These are phyloP conservation scores for Skeletonema marinoi DNA, from an alignment of 108 stramenopile genomes.

Conservation along the genomic window DNA sequence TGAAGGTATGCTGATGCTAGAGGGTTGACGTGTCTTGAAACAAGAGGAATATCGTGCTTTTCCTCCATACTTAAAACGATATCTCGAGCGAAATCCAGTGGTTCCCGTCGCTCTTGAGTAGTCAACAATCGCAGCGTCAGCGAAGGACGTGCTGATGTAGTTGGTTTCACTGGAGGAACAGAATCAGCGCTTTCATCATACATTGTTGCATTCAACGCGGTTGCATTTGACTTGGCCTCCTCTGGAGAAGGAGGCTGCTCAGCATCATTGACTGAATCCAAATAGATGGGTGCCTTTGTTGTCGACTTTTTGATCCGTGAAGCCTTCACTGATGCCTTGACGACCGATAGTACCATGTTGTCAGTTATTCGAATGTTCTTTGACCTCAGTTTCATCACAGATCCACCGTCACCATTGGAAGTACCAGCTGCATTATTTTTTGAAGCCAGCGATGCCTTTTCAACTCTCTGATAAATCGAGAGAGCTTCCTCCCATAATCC, in stretches of 20 bases:
- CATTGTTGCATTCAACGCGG: not conserved
- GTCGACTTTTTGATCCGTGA: slow-evolving; percentile 31
- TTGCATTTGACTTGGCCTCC: not conserved
- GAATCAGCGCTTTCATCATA: not conserved
- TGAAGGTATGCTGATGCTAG: slow-evolving; percentile 67
- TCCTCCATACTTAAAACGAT: slow-evolving; percentile 51
- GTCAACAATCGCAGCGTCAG: slow-evolving; percentile 18
- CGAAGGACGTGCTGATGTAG: not conserved
- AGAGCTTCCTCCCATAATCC: slow-evolving; percentile 76
- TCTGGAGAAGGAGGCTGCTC: not conserved
- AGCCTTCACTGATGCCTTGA: slow-evolving; percentile 63
- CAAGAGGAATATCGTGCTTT: slow-evolving; percentile 53
- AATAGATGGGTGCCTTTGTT: not conserved
- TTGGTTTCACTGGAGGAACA: not conserved
- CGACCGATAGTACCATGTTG: slow-evolving; percentile 64
- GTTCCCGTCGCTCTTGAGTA: slow-evolving; percentile 53
- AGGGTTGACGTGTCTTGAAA: slow-evolving; percentile 65
- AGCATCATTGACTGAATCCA: not conserved
- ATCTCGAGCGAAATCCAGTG: slow-evolving; percentile 61
- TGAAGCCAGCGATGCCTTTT: slow-evolving; percentile 8
- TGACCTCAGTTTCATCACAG: slow-evolving; percentile 3
- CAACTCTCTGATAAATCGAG: slow-evolving; percentile 60
- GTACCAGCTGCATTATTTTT: not conserved
- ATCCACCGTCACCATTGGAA: not conserved
- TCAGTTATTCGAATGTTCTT: slow-evolving; percentile 57